Evolutionary conservation across 371 early-diverging fungal genomes (phyloP), one percentile per base, ranked within the genome.

Genomic region (Mucor indicus): DNA sequence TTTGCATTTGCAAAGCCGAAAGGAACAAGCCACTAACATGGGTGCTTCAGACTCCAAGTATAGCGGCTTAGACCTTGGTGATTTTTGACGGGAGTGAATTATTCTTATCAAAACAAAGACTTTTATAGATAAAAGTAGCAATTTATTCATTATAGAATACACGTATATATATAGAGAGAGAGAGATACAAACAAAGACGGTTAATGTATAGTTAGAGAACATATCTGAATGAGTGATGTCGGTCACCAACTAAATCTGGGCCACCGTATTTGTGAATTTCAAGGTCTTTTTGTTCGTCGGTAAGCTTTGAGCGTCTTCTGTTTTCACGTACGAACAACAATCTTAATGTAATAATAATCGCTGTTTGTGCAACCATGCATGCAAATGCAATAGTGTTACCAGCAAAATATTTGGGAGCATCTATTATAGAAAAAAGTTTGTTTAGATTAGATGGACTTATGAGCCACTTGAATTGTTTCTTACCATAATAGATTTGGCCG

Each of bases 1-100:
- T 35, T 62, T 71, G 10, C 79, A 85, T 41, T 67, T 85, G 37
- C 57, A 61, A 21, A 54, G 37, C 10, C 56, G 59, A 10, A 58
- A 62, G 32, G 67, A 55, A 15, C 49, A 48, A 33, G 43, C 62
- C 43, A 25, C 44, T 27, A 52, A 36, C n/a, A 46, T 36, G 16
- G 53, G 53, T 16, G 24, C 41, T 36, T 31, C 48, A 17, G 64
- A 60, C 4, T 50, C 53, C 19, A 48, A 48, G 6, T 64, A 64
- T 32, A 49, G 48, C 21, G 60, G 59, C 38, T 48, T 64, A 39
- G 59, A 63, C 19, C 48, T 61, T 48, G 50, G 56, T 22, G 51
- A 55, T 31, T 45, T 57, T 31, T 57, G n/a, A n/a, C n/a, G n/a
- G n/a, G n/a, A n/a, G n/a, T n/a, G n/a, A n/a, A n/a, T n/a, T n/a